Percentiles rank a stretch among this genome's conserved stretches.
These are phyloP conservation scores for Arthrobotrys conoides DNA, from an alignment of 2,329 filamentous ascomycete genomes.

Conservation along the genomic window DNA sequence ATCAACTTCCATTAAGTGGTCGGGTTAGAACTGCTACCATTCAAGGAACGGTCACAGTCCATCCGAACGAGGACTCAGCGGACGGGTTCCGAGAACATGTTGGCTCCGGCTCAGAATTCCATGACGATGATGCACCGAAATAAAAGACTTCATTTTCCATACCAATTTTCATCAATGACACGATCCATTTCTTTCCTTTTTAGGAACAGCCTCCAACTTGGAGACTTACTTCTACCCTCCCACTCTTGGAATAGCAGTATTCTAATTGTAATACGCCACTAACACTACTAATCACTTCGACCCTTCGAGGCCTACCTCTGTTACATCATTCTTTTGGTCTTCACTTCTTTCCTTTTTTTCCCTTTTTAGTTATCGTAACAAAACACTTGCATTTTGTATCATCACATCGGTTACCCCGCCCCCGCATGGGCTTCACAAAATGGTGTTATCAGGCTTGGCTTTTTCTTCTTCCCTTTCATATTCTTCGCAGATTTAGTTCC, in stretches of 20 bases:
- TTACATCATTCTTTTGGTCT: constrained; percentile 34
- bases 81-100: constrained; percentile 52
- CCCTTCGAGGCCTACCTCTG: not conserved
- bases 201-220: not conserved
- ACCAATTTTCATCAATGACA: not conserved
- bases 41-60: constrained; percentile 63
- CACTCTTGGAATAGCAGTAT: constrained; percentile 33
- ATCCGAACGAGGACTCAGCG: constrained; percentile 62
- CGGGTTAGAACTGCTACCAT: constrained; percentile 64
- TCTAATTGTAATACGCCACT: constrained; percentile 36
- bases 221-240: constrained; percentile 3
- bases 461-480: constrained; percentile 23
- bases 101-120: constrained; percentile 47
- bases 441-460: constrained; percentile 52
- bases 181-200: constrained; percentile 16
- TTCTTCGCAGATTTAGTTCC: constrained; percentile 13
- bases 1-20: constrained; percentile 68
- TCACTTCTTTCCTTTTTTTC: not conserved
- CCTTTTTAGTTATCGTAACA: not conserved
- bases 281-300: constrained; percentile 24
- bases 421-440: constrained; percentile 41
- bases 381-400: constrained; percentile 44
- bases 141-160: not conserved
- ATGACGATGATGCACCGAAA: constrained; percentile 24
- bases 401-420: constrained; percentile 47